Base-by-base conservation (phyloP, 176 grass and related monocot genomes). In the Oryza longistaminata region DNA sequence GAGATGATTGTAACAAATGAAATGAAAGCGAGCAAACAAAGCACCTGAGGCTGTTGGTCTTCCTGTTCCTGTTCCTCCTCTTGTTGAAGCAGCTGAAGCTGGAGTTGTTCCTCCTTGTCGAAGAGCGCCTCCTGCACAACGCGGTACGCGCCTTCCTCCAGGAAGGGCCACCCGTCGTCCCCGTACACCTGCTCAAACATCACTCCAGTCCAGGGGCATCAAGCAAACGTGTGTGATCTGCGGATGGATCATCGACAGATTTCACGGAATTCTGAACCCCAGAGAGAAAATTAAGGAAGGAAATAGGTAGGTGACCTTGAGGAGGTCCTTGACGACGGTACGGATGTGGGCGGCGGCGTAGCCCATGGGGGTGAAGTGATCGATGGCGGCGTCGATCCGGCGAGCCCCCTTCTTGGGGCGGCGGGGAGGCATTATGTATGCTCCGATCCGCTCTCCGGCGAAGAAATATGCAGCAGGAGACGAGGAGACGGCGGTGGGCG, bases 51-150 rank as follows among this genome's bases (percentile, higher is more conserved):
- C 16, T 19, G 3, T 7, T 55, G 4, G 16, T 55, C 4, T 55
- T 52, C 37, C 27, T 27, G 27, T 27, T 53, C 50, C 15, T 50
- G 13, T 5, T 52, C 37, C 6, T 39, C 37, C 37, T 39, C 37
- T 6, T 39, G 37, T 39, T 39, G 6, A 6, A 39, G 37, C 37
- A 7, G 49, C 49, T 52, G 14, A 14, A 52, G 49, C 15, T 52
- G 49, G 14, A 52, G 14, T 61, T 79, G 14, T 19, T 40, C 1
- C 66, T 55, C 27, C 78, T 82, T 71, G n/a, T 82, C 80, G 60
- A 82, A 82, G 33, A 82, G 68, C 34, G 80, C 80, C 3, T 82
- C 68, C n/a, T 61, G 80, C 49, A 82, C 80, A 4, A 61, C 80
- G n/a, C 34, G 13, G 68, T 82, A 82, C 14, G n/a, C 1, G 40